Evolutionary conservation across 2,329 filamentous ascomycete genomes (phyloP), one percentile per base, ranked within the genome.

Genomic region (Zasmidium angulare): DNA sequence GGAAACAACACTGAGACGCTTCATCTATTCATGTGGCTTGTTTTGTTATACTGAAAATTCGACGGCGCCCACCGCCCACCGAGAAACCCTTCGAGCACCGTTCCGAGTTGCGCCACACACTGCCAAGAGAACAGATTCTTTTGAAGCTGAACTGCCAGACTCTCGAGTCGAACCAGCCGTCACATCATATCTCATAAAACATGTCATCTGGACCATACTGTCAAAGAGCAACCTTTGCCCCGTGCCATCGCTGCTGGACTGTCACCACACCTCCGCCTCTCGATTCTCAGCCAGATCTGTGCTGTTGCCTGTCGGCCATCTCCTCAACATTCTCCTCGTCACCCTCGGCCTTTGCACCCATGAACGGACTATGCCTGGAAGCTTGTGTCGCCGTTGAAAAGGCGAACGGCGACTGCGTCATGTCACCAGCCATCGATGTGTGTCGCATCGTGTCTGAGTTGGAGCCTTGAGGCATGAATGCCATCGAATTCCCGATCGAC

Each of bases 401-500:
- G 9, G 36, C 12, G n/a, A 19, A 17, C n/a, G 36, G 36, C 36
- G 11, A 19, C 36, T 43, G 6, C 3, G 6, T 19, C 12, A 43
- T 43, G 12, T 17, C 36, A 7, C 12, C n/a, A 14, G 14, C n/a
- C n/a, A 17, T 17, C n/a, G 36, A 19, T 7, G 12, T 17, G n/a
- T 43, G n/a, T 43, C 36, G 3, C 36, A 17, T 43, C 36, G 14
- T 4, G 14, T 43, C 12, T 43, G 36, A 3, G 14, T 43, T 4
- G 9, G 36, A 3, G 12, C 31, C 40, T 23, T 19, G 3, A 17
- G 51, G 51, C 21, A 19, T 9, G 20, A 53, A 24, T 7, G 11
- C 51, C 51, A 46, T 46, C n/a, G 31, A n/a, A 17, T 56, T 58
- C 19, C 50, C 52, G 26, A 55, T 9, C 2, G 62, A 64, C 4